These are phyloP conservation scores for Malassezia japonica DNA, from an alignment of 1,284 basidiomycete genomes.

Conservation along the genomic window DNA sequence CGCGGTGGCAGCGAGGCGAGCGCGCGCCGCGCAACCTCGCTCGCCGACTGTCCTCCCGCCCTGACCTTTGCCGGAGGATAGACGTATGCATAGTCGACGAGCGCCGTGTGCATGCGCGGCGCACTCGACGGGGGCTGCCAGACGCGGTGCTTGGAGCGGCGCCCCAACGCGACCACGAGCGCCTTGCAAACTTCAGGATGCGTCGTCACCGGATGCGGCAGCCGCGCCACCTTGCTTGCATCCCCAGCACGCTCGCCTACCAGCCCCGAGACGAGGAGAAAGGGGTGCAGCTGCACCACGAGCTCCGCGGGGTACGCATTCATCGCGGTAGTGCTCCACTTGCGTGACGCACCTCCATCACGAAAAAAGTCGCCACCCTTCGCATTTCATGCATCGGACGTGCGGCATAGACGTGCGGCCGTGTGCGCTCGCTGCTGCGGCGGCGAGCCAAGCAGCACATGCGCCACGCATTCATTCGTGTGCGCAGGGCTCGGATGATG, in stretches of 20 bases:
- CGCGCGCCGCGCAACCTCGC: conserved; percentile 15
- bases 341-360: not conserved
- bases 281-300: conserved; percentile 19
- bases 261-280: conserved; percentile 19
- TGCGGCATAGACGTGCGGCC: conserved; percentile 3
- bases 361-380: too few relatives aligned
- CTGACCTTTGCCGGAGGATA: conserved; percentile 2
- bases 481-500: not conserved
- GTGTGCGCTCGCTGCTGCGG: conserved; percentile 5
- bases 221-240: not conserved
- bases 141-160: not conserved
- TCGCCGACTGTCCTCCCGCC: not conserved
- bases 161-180: conserved; percentile 1
- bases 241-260: not conserved
- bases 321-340: conserved; percentile 5
- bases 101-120: not conserved
- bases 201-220: not conserved
- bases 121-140: conserved; percentile 1
- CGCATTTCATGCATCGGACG: not conserved
- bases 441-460: not conserved
- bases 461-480: conserved; percentile 1
- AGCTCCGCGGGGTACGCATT: conserved; percentile 23
- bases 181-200: conserved; percentile 2
- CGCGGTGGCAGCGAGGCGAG: conserved; percentile 51
- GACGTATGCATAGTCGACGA: not conserved